Evolutionary conservation across 352 stramenopile species (phyloP).

Genomic region (Discostella stelligera): DNA sequence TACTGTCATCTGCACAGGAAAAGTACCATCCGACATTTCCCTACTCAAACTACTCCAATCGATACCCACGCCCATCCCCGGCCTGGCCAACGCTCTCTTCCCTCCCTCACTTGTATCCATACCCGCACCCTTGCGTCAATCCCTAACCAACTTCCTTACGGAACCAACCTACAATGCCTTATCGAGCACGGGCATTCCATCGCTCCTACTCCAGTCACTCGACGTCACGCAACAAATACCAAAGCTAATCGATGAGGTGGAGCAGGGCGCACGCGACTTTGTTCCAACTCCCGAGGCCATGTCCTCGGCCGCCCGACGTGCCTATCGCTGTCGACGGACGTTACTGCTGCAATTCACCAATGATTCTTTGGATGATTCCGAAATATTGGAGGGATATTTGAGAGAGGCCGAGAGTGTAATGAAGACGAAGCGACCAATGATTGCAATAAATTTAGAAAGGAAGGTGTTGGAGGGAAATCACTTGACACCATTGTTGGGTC

Average conservation of each 20-base stretch:
- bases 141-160: constrained; percentile 40
- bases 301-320: constrained; percentile 52
- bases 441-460: constrained; percentile 73
- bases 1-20: constrained; percentile 31
- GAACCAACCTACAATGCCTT: constrained; percentile 50
- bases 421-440: constrained; percentile 75
- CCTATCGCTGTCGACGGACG: constrained; percentile 71
- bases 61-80: constrained; percentile 29
- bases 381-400: constrained; percentile 68
- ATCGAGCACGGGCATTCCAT: constrained; percentile 51
- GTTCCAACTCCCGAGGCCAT: constrained; percentile 62
- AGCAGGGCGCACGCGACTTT: constrained; percentile 70
- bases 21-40: constrained; percentile 67
- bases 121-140: constrained; percentile 50
- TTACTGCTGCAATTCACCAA: constrained; percentile 71
- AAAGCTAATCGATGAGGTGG: constrained; percentile 75
- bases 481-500: constrained; percentile 65
- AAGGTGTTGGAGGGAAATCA: constrained; percentile 65
- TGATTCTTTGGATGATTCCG: constrained; percentile 74
- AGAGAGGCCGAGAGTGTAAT: constrained; percentile 72
- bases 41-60: constrained; percentile 51
- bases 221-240: constrained; percentile 76
- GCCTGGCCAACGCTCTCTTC: constrained; percentile 10
- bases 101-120: constrained; percentile 35
- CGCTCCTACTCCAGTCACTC: constrained; percentile 57